Evolutionary conservation across 108 stramenopile genomes (phyloP).

Genomic region (Cyclotella baltica): DNA sequence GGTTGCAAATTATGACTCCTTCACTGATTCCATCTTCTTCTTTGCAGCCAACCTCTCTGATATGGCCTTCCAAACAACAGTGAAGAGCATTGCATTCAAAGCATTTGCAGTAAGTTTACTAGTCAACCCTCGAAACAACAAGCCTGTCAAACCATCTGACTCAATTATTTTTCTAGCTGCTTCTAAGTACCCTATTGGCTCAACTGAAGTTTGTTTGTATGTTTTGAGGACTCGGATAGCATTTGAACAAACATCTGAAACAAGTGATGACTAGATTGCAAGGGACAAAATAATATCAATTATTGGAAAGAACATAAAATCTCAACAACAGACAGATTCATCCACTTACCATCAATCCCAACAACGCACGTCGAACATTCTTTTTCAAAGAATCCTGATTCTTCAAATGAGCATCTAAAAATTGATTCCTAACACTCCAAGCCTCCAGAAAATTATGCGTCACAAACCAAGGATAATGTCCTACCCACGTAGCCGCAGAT

Average conservation of each 20-base stretch:
- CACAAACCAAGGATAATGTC: conserved; percentile 91
- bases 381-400: conserved; percentile 44
- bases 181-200: conserved; percentile 71
- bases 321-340: neutral
- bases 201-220: conserved; percentile 85
- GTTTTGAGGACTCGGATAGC: conserved; percentile 91
- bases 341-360: conserved; percentile 62
- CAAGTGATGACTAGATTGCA: conserved; percentile 49
- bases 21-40: conserved; percentile 26
- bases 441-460: conserved; percentile 85
- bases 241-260: conserved; percentile 84
- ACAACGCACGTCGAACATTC: conserved; percentile 57
- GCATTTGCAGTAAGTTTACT: conserved; percentile 65
- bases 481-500: conserved; percentile 79
- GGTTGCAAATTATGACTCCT: neutral
- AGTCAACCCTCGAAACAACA: conserved; percentile 57
- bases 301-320: neutral
- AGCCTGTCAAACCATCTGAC: conserved; percentile 48
- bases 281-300: neutral
- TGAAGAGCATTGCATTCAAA: conserved; percentile 61
- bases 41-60: conserved; percentile 52
- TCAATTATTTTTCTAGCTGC: conserved; percentile 52
- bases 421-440: conserved; percentile 62
- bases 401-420: conserved; percentile 62
- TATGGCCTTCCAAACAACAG: conserved; percentile 66